Percentiles rank a stretch among this genome's conserved stretches.
These are phyloP conservation scores for Aurinia saxatilis DNA, from an alignment of 345 rosid genomes.

Conservation along the genomic window DNA sequence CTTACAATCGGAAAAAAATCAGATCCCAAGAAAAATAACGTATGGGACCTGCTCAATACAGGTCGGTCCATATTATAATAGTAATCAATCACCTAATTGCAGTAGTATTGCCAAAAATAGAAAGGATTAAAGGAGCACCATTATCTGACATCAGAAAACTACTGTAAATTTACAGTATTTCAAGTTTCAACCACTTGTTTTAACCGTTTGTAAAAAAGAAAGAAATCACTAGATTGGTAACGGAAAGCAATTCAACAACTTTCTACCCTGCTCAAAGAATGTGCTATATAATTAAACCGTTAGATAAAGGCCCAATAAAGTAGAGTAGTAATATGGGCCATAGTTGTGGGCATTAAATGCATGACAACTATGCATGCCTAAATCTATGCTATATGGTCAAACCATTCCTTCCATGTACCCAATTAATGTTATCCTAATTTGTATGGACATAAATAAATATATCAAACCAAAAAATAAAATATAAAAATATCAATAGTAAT, in stretches of 20 bases:
- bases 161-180: no score
- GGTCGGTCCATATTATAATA: no score
- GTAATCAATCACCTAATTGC: no score
- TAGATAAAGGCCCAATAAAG: neutral
- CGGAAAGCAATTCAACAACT: neutral
- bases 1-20: no score
- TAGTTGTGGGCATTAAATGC: neutral
- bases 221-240: no score
- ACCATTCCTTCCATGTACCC: neutral
- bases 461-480: neutral
- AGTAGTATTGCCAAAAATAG: no score
- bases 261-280: neutral
- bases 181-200: no score
- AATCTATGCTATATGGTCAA: neutral
- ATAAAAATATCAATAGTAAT: neutral
- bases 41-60: no score
- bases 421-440: neutral
- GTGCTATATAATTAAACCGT: neutral
- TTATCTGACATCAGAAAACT: no score
- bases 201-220: no score
- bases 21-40: no score
- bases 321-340: constrained; percentile 4
- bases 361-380: neutral
- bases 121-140: no score
- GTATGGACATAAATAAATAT: neutral